Evolutionary conservation across 2,329 filamentous ascomycete species (phyloP).

Genomic region (Fusarium papillatum): DNA sequence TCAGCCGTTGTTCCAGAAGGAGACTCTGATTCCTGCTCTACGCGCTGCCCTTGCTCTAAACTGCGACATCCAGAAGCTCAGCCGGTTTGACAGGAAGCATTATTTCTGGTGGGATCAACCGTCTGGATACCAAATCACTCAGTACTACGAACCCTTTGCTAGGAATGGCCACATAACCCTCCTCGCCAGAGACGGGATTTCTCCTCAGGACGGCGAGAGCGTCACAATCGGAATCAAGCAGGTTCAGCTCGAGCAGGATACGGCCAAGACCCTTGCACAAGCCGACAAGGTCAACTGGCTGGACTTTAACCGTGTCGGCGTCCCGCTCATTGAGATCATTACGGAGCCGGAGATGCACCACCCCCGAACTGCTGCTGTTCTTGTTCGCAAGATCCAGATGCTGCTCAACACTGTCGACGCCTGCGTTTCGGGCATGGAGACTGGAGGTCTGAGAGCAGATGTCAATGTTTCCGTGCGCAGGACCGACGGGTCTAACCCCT

Average conservation of each 20-base stretch:
- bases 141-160: conserved; percentile 86
- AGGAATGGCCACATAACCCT: conserved; percentile 81
- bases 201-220: conserved; percentile 77
- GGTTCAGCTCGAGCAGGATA: conserved; percentile 98
- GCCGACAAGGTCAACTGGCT: conserved; percentile 81
- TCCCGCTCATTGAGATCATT: conserved; percentile 95
- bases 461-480: conserved; percentile 93
- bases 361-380: conserved; percentile 87
- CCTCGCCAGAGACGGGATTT: conserved; percentile 82
- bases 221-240: conserved; percentile 89
- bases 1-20: conserved; percentile 87
- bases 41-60: conserved; percentile 88
- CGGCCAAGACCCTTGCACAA: conserved; percentile 90
- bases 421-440: conserved; percentile 93
- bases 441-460: conserved; percentile 90
- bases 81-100: conserved; percentile 95
- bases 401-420: conserved; percentile 85
- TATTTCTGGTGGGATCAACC: conserved; percentile 99
- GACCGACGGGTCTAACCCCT: conserved; percentile 55
- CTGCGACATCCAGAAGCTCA: conserved; percentile 82
- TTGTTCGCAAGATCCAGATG: conserved; percentile 90
- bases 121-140: conserved; percentile 96
- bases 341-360: conserved; percentile 91
- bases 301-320: conserved; percentile 94
- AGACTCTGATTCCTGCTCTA: conserved; percentile 88